These are phyloP conservation scores for Trematosphaeria pertusa DNA, from an alignment of 2,329 filamentous ascomycete species.

Conservation along the genomic window DNA sequence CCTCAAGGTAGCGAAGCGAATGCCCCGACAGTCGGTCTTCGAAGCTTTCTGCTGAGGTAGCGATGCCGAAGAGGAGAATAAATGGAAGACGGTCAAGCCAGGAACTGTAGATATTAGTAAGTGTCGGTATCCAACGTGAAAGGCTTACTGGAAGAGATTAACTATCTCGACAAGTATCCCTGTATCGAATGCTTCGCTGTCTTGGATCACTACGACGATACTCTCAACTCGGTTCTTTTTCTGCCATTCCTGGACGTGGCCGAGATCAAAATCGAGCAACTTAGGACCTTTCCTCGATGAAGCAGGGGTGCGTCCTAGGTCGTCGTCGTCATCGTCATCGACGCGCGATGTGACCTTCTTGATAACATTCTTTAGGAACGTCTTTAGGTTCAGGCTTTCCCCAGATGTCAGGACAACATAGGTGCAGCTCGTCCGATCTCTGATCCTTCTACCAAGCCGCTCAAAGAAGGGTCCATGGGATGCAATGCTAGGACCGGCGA, in stretches of 20 bases:
- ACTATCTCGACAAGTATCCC: constrained; percentile 75
- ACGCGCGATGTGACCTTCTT: constrained; percentile 65
- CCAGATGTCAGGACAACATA: constrained; percentile 73
- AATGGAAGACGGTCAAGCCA: constrained; percentile 82
- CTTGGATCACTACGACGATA: constrained; percentile 77
- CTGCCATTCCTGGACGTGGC: constrained; percentile 69
- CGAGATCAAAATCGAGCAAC: constrained; percentile 80
- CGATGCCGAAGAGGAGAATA: constrained; percentile 77
- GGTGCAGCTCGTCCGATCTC: constrained; percentile 55
- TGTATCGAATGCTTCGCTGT: constrained; percentile 82
- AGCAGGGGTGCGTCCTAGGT: constrained; percentile 17
- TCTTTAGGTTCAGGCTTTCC: constrained; percentile 77
- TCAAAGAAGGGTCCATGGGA: constrained; percentile 77
- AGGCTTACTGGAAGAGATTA: constrained; percentile 68
- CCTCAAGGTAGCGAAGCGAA: constrained; percentile 71
- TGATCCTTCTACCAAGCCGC: constrained; percentile 62
- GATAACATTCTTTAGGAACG: constrained; percentile 75
- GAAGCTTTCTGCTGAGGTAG: constrained; percentile 81
- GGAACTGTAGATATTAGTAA: constrained; percentile 51
- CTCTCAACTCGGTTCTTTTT: constrained; percentile 61
- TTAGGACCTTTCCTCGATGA: constrained; percentile 62
- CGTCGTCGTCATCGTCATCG: constrained; percentile 63
- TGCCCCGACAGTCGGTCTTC: constrained; percentile 75
- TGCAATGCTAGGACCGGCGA: constrained; percentile 79
- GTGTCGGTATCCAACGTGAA: no score